Base-by-base conservation (phyloP, 768 basidiomycete genomes). In the Suillus hirtellus region DNA sequence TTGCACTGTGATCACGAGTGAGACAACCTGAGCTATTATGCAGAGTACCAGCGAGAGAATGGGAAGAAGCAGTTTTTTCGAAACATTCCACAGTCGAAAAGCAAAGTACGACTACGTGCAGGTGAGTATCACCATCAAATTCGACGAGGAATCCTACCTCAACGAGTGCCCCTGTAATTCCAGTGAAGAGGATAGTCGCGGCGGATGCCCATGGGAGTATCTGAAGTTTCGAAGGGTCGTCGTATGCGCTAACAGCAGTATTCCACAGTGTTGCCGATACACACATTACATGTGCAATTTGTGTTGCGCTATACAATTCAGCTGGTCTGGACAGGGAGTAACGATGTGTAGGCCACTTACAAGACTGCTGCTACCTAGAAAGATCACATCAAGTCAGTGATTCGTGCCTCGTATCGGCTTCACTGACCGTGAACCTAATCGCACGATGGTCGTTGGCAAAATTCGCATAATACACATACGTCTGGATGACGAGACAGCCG, bases 401-500 rank as follows among this genome's bases (percentile, higher is more conserved):
- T 54, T 54, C 35, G 4, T 21, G 34, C 8, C 19, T 17, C 49
- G 40, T 21, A 35, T 14, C 3, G 15, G 31, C 21, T 52, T 27
- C 35, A 66, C 71, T 69, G 37, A 72, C 72, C 66, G 70, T 31
- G 47, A 58, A 0, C 27, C 60, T 71, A 31, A 64, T 43, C 14
- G 50, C 46, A 67, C 69, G 70, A 21, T 37, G 6, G 24, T 69
- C 64, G 3, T 61, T 47, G 54, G 59, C 61, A 54, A 65, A 53
- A 46, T 67, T 72, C 17, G 64, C 67, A 71, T 63, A 72, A 62
- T 72, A 74, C 53, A 72, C 56, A 62, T 64, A 70, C 7, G 67
- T 69, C 60, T 72, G 72, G 43, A 74, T 62, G 42, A 74, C 53
- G 49, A 58, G 61, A 43, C 72, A 69, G 59, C 72, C 72, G 2